Evolutionary conservation across 139 green algal genomes (phyloP).

Genomic region (Coelastrella sp.): DNA sequence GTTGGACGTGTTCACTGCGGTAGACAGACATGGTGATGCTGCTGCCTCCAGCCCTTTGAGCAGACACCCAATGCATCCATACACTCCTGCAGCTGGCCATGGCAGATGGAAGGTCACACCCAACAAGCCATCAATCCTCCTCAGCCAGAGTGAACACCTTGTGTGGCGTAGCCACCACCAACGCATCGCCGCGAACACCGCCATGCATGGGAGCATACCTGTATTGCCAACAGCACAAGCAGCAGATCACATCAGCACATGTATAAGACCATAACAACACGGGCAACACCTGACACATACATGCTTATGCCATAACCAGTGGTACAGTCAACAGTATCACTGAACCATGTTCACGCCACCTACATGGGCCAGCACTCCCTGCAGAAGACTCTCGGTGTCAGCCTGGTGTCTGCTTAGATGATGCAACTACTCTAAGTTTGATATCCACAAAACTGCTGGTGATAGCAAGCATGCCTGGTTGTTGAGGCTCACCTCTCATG

Average conservation of each 20-base stretch:
- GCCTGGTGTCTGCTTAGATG: neutral
- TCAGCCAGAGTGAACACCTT: constrained; percentile 56
- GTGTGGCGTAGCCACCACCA: constrained; percentile 70
- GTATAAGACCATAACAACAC: neutral
- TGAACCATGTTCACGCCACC: too few species aligned
- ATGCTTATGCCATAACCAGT: too few species aligned
- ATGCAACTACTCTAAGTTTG: neutral
- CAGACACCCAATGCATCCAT: too few species aligned
- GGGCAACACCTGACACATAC: neutral
- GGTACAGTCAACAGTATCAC: too few species aligned
- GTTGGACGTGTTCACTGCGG: too few species aligned
- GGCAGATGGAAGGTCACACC: too few species aligned
- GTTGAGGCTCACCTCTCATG: constrained; percentile 68
- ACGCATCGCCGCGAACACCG: constrained; percentile 37
- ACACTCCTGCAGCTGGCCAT: too few species aligned
- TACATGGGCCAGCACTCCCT: too few species aligned
- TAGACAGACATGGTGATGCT: too few species aligned
- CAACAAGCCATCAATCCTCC: too few species aligned
- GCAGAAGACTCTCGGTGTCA: too few species aligned
- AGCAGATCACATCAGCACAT: neutral
- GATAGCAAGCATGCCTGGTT: neutral
- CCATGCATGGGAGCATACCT: constrained; percentile 12
- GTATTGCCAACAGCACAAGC: constrained; percentile 8
- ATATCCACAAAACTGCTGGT: neutral
- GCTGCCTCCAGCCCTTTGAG: too few species aligned